These are phyloP conservation scores for Epichloe gansuensis DNA, from an alignment of 2,329 filamentous ascomycete species.

Conservation along the genomic window DNA sequence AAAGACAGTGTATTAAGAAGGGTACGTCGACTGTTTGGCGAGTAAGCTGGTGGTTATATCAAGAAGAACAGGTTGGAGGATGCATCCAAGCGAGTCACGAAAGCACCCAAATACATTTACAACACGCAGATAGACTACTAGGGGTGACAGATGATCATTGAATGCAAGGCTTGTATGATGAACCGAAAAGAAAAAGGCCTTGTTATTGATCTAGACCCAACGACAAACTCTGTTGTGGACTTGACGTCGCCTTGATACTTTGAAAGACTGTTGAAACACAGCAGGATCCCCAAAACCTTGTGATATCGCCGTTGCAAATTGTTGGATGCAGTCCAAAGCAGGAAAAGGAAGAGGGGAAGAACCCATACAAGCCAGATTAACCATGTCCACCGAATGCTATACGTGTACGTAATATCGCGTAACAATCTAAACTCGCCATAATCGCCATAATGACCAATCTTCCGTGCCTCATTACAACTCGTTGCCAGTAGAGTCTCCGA, in stretches of 20 bases:
- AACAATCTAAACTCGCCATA: not conserved
- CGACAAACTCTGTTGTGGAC: not conserved
- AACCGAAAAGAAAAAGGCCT: not conserved
- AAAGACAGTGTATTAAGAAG: conserved; percentile 95
- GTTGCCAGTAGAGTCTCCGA: conserved; percentile 23
- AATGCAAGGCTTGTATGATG: not conserved
- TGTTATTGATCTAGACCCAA: not conserved
- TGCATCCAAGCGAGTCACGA: not conserved
- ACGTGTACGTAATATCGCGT: not conserved
- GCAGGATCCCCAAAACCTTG: not conserved
- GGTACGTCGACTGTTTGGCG: conserved; percentile 55
- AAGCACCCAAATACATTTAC: not conserved
- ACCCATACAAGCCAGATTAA: not conserved
- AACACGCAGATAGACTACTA: not conserved
- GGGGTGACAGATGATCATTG: not conserved
- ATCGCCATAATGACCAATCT: not conserved
- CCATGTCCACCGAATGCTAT: not conserved
- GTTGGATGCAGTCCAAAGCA: not conserved
- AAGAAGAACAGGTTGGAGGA: not conserved
- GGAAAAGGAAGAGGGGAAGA: not conserved
- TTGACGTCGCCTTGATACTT: not conserved
- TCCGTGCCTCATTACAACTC: conserved; percentile 24
- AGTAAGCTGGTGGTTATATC: conserved; percentile 33
- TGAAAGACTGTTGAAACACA: not conserved
- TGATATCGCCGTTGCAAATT: not conserved